Evolutionary conservation across 2,329 filamentous ascomycete species (phyloP).

Genomic region (Pleomassaria siparia): DNA sequence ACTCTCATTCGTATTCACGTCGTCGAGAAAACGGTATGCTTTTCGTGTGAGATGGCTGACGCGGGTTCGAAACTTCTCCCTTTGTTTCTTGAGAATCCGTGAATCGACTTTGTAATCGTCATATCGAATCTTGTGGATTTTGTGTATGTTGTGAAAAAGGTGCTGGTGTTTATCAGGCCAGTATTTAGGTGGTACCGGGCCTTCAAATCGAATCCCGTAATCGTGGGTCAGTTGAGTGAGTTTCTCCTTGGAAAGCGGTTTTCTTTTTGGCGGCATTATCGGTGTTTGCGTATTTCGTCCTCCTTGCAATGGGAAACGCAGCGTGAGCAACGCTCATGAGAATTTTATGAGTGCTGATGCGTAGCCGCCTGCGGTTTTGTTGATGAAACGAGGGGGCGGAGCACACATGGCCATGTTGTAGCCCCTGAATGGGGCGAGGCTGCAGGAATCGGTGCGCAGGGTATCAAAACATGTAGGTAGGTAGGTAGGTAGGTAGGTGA

Average conservation of each 20-base stretch:
- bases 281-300: background rate
- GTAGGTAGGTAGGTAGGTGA: no score
- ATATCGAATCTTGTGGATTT: constrained; percentile 7
- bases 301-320: background rate
- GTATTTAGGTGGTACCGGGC: constrained; percentile 6
- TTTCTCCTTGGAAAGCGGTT: background rate
- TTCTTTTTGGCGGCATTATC: constrained; percentile 7
- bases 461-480: no score
- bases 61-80: no score
- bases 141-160: constrained; percentile 11
- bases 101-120: constrained; percentile 4
- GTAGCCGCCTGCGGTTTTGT: no score
- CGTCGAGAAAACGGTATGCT: constrained; percentile 4
- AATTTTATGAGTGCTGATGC: no score
- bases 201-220: constrained; percentile 10
- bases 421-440: no score
- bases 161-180: constrained; percentile 7
- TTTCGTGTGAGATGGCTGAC: background rate
- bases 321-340: background rate
- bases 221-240: background rate
- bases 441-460: no score
- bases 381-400: no score
- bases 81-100: background rate
- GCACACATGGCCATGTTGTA: no score
- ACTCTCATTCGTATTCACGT: constrained; percentile 6